These are phyloP conservation scores for Entomortierella lignicola DNA, from an alignment of 192 early-diverging fungal species.

Conservation along the genomic window DNA sequence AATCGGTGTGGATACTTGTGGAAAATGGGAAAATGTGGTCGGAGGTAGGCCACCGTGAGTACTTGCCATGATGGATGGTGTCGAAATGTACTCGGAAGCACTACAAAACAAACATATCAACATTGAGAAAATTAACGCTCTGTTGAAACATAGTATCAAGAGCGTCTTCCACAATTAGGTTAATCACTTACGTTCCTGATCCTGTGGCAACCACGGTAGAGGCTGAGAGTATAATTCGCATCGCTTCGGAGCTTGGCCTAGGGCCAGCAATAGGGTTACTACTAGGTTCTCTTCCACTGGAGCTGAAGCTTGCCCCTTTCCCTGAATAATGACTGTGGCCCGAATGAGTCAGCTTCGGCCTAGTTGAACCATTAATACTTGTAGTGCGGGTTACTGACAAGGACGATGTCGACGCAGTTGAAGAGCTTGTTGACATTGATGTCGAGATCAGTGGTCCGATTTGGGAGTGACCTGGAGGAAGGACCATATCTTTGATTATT, in stretches of 20 bases:
- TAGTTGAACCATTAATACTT: neutral
- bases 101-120: neutral
- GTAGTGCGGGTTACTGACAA: neutral
- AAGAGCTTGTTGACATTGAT: neutral
- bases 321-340: conserved; percentile 28
- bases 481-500: conserved; percentile 63
- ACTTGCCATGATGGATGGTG: too few species aligned
- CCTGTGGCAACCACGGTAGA: neutral
- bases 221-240: conserved; percentile 23
- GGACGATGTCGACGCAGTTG: neutral
- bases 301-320: neutral
- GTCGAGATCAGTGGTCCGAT: neutral
- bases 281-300: neutral
- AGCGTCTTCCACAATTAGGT: neutral
- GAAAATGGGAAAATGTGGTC: too few species aligned
- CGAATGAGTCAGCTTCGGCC: conserved; percentile 25
- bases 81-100: neutral
- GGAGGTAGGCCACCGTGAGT: too few species aligned
- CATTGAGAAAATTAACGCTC: too few species aligned
- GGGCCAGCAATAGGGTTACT: neutral
- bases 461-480: neutral
- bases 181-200: neutral
- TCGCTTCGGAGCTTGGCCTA: conserved; percentile 36
- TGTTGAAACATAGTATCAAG: too few species aligned
- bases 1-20: too few species aligned